Evolutionary conservation across 164 flowering plant species (phyloP).

Genomic region (grape (Vitis vinifera)): DNA sequence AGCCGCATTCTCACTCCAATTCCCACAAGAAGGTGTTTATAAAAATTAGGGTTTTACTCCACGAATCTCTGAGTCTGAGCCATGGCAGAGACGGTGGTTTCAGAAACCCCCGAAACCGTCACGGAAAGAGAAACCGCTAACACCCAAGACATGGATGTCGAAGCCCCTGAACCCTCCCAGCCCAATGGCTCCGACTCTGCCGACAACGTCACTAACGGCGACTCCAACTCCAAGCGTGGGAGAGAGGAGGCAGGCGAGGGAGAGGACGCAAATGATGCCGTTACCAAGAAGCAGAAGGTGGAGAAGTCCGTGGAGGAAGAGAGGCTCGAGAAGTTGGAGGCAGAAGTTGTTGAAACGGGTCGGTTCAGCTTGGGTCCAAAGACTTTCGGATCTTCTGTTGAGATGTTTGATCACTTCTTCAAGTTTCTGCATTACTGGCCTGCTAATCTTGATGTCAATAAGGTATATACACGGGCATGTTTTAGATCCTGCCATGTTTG

Average conservation of each 20-base stretch:
- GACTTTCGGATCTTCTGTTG: conserved; percentile 56
- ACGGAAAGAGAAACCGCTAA: neutral
- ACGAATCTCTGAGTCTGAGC: neutral
- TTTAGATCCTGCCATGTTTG: neutral
- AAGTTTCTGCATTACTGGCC: conserved; percentile 81
- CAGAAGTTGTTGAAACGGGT: conserved; percentile 18
- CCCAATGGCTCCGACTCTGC: neutral
- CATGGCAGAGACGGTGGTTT: conserved; percentile 26
- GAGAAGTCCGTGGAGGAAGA: conserved; percentile 45
- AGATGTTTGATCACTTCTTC: conserved; percentile 82
- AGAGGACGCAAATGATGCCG: conserved; percentile 21
- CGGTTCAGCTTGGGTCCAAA: conserved; percentile 65
- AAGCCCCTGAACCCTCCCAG: conserved; percentile 4
- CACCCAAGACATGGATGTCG: conserved; percentile 34
- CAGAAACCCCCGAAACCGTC: conserved; percentile 11
- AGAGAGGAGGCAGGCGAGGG: conserved; percentile 38
- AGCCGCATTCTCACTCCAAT: neutral
- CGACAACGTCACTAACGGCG: conserved; percentile 8
- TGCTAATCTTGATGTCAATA: conserved; percentile 62
- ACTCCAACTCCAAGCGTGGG: conserved; percentile 34
- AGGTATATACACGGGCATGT: conserved; percentile 39
- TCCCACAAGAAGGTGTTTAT: neutral
- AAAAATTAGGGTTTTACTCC: conserved; percentile 10
- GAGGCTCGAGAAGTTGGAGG: conserved; percentile 27
- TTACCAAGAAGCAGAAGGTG: conserved; percentile 44